Evolutionary conservation across 2,329 filamentous ascomycete genomes (phyloP).

Genomic region (Xylaria sp.): DNA sequence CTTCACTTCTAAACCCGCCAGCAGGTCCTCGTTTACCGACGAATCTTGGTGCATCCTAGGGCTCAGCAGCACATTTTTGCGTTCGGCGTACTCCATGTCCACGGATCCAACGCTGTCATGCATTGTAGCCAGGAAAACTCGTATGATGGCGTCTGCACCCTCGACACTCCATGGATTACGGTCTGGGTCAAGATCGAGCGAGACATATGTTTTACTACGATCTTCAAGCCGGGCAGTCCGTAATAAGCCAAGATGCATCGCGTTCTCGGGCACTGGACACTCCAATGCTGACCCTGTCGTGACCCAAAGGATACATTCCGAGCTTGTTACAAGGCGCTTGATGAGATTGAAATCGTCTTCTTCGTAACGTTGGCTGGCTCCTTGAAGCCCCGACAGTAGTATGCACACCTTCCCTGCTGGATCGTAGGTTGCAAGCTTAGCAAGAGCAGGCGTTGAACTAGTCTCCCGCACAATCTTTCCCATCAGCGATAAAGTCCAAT

Average conservation of each 20-base stretch:
- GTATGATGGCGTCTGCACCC: conserved; percentile 18
- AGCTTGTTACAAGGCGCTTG: conserved; percentile 24
- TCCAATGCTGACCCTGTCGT: conserved; percentile 34
- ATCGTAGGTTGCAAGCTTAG: conserved; percentile 10
- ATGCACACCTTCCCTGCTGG: conserved; percentile 13
- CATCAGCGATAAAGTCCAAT: conserved; percentile 19
- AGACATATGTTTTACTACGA: conserved; percentile 35
- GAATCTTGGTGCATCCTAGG: too few species aligned
- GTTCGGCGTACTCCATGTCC: conserved; percentile 37
- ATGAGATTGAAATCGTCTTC: conserved; percentile 17
- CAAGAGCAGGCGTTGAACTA: conserved; percentile 3
- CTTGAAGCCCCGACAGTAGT: conserved; percentile 24
- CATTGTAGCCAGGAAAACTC: conserved; percentile 24
- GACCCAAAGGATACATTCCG: conserved; percentile 34
- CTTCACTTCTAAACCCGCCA: neutral
- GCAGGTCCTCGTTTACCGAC: neutral
- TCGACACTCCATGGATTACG: conserved; percentile 15
- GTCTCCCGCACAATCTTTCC: conserved; percentile 16
- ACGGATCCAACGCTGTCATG: neutral
- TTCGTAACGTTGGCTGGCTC: conserved; percentile 12
- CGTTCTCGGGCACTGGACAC: conserved; percentile 32
- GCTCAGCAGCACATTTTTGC: neutral
- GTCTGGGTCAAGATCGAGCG: conserved; percentile 44
- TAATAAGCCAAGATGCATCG: conserved; percentile 41
- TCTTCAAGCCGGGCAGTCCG: conserved; percentile 44